Base-by-base conservation (phyloP, 2,329 filamentous ascomycete genomes). In the Lecanicillium sp. region DNA sequence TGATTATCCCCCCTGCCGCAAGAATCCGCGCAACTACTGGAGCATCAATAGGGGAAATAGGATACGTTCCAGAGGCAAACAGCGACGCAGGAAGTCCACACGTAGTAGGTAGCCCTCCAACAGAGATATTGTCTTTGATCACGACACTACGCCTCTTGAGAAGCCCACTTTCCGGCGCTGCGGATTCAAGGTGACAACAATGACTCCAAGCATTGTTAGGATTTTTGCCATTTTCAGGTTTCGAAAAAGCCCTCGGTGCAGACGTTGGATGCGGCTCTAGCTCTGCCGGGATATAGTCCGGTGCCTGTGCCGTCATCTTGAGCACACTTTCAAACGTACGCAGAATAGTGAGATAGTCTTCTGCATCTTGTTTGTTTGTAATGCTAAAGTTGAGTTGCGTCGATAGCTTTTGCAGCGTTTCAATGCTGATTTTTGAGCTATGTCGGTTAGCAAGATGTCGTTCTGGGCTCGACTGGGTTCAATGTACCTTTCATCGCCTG, bases 151-250 rank as follows among this genome's bases (percentile, higher is more conserved):
- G 35, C 4, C 46, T 47, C 8, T 19, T 15, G 4, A 55, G 48
- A 8, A 48, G 33, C 2, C 33, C 25, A 25, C n/a, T 45, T 7
- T 16, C 15, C 6, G 27, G 28, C 11, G 14, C 17, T 4, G 17
- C n/a, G 4, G 47, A 40, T 13, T 30, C 20, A 3, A 60, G 41
- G 20, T 53, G 43, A 27, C 55, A 58, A 29, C 48, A 43, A 41
- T 59, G 55, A 18, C 54, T 57, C 58, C 58, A 61, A 2, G 54
- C 58, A 34, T 60, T 59, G 7, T 58, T 34, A 0, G 52, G 54
- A 35, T 60, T 60, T 9, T 54, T 49, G 8, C 46, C 34, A 4
- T 43, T 20, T 2, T 20, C 35, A 4, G 52, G 51, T 11, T 42
- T 49, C 39, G 42, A 46, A 38, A 48, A 58, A 1, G 32, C 31